A percentile compares a stretch with the other conserved stretches of the same genome.
These are phyloP conservation scores for Lolium multiflorum DNA, from an alignment of 176 grass and related monocot species.

Conservation along the genomic window DNA sequence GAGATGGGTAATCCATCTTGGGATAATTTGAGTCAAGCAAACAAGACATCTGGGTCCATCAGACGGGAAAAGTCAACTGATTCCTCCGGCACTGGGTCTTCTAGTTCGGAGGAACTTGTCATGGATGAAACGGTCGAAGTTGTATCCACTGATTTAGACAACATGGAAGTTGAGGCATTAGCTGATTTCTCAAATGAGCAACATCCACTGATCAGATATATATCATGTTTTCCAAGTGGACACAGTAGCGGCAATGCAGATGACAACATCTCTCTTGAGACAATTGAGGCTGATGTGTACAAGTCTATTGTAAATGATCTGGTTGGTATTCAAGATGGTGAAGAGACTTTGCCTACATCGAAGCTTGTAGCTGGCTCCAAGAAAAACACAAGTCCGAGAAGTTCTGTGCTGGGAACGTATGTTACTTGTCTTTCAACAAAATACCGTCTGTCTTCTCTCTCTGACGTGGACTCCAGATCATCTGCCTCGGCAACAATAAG, in stretches of 20 bases:
- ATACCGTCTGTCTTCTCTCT: conserved; percentile 48
- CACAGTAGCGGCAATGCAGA: conserved; percentile 43
- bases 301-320: conserved; percentile 57
- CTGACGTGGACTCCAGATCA: conserved; percentile 53
- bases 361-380: conserved; percentile 48
- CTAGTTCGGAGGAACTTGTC: conserved; percentile 50
- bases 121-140: conserved; percentile 45
- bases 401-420: conserved; percentile 82
- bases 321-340: conserved; percentile 45
- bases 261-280: conserved; percentile 52
- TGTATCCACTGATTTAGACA: conserved; percentile 64
- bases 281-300: conserved; percentile 68
- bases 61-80: conserved; percentile 48
- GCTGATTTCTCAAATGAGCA: conserved; percentile 69
- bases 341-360: conserved; percentile 40
- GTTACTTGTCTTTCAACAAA: conserved; percentile 72
- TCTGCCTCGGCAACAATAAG: conserved; percentile 44
- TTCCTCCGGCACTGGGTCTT: conserved; percentile 46
- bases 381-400: conserved; percentile 63
- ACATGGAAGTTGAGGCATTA: conserved; percentile 61
- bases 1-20: conserved; percentile 88
- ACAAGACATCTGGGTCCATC: conserved; percentile 45
- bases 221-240: conserved; percentile 51
- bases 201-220: conserved; percentile 64
- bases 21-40: conserved; percentile 58